phyloP scores from a whole-genome alignment of 1,284 basidiomycete species.

The Cutaneotrichosporon sp. region DNA sequence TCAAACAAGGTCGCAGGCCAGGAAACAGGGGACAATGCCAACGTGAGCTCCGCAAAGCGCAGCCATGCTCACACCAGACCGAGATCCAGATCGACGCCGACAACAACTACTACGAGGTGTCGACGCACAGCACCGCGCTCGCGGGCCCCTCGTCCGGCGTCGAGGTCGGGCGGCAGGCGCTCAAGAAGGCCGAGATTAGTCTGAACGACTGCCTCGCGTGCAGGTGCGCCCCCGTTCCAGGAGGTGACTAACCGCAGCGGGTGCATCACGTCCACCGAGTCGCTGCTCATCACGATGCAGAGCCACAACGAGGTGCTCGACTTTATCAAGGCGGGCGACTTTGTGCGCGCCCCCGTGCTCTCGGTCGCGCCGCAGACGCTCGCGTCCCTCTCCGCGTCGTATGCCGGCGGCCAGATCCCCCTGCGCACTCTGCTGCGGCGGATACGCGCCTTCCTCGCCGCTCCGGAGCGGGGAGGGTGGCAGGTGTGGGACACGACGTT shows the following conservation, averaged over 20 bases:
- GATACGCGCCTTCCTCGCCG: constrained; percentile 62
- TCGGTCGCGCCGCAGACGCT: constrained; percentile 91
- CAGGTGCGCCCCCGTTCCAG: constrained; percentile 46
- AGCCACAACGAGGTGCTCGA: constrained; percentile 88
- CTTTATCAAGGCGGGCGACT: constrained; percentile 60
- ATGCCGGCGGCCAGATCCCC: constrained; percentile 55
- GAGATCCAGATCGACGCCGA: constrained; percentile 78
- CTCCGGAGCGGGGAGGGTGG: constrained; percentile 40
- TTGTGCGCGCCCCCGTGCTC: constrained; percentile 67
- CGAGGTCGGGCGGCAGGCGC: constrained; percentile 58
- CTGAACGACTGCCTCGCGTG: constrained; percentile 80
- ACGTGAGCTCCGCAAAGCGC: constrained; percentile 8
- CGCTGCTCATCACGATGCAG: constrained; percentile 94
- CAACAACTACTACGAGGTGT: constrained; percentile 54
- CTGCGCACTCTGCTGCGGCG: constrained; percentile 67
- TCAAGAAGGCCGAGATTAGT: constrained; percentile 92
- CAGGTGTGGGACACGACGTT: constrained; percentile 93
- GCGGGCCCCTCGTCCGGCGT: constrained; percentile 35
- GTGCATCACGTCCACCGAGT: constrained; percentile 98
- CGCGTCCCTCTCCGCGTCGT: constrained; percentile 82
- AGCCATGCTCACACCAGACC: constrained; percentile 58
- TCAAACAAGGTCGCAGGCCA: constrained; percentile 27
- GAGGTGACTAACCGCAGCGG: constrained; percentile 62
- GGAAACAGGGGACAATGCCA: constrained; percentile 19
- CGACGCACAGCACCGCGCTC: constrained; percentile 36